Evolutionary conservation across 108 stramenopile genomes (phyloP).

Genomic region (Cyclotella atomus): DNA sequence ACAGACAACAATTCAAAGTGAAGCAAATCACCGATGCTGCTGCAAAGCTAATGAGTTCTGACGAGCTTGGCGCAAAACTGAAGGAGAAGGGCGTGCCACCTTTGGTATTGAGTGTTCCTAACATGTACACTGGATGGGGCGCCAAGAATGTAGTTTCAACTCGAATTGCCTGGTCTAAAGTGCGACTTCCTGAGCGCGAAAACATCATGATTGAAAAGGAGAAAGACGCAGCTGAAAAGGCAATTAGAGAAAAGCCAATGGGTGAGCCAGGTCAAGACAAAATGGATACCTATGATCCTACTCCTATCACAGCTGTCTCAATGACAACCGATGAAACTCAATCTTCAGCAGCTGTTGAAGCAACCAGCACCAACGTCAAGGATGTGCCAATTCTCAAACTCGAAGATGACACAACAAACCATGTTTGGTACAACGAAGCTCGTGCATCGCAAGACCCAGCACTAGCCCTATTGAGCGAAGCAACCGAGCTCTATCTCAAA

Average conservation of each 20-base stretch:
- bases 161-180: conserved; percentile 73
- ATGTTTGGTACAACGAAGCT: conserved; percentile 75
- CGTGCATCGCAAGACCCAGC: conserved; percentile 72
- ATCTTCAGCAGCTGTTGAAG: neutral
- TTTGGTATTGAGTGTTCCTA: conserved; percentile 21
- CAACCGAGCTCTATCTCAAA: conserved; percentile 70
- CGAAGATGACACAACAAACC: conserved; percentile 32
- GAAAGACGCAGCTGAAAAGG: conserved; percentile 27
- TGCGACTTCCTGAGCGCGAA: conserved; percentile 65
- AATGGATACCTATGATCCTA: too few relatives aligned
- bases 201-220: conserved; percentile 22
- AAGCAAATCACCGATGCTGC: conserved; percentile 33
- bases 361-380: neutral
- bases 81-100: conserved; percentile 35
- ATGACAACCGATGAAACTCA: neutral
- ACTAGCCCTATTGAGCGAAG: conserved; percentile 76
- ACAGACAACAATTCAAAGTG: conserved; percentile 16
- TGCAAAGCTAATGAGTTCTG: conserved; percentile 9
- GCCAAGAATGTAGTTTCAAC: conserved; percentile 67
- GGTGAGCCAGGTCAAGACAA: neutral
- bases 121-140: conserved; percentile 66
- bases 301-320: too few relatives aligned
- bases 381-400: neutral
- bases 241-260: conserved; percentile 38
- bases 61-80: conserved; percentile 8